Evolutionary conservation across 306 rosid genomes (phyloP).

Genomic region (Lathyrus aphaca): DNA sequence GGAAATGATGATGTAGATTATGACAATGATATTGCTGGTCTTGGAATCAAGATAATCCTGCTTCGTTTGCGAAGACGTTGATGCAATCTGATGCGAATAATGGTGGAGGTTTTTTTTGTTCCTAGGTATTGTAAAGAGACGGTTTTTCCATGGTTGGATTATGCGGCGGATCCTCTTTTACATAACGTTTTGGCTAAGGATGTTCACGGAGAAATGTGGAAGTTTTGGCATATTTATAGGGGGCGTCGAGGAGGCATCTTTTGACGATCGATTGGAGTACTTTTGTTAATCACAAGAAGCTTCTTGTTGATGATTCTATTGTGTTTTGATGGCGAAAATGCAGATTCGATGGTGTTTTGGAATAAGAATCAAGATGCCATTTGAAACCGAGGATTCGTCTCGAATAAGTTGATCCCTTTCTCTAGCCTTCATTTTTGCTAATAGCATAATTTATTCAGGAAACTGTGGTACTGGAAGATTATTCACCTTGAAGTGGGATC

Average conservation of each 20-base stretch:
- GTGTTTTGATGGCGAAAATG: conserved; percentile 73
- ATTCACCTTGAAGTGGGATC: too few relatives aligned
- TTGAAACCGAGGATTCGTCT: conserved; percentile 88
- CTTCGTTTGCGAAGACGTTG: conserved; percentile 83
- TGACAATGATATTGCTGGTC: conserved; percentile 58
- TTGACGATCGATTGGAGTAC: conserved; percentile 97
- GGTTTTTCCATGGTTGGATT: conserved; percentile 84
- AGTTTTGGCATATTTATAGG: conserved; percentile 84
- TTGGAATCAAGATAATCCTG: conserved; percentile 70
- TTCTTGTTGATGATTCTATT: conserved; percentile 85
- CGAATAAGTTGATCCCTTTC: conserved; percentile 72
- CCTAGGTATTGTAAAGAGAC: conserved; percentile 93
- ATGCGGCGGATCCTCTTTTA: conserved; percentile 74
- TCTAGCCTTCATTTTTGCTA: too few relatives aligned
- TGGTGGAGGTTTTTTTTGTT: conserved; percentile 94
- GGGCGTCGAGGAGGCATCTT: conserved; percentile 92
- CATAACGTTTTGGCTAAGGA: conserved; percentile 88
- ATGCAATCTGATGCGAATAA: conserved; percentile 97
- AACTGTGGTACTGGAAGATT: too few relatives aligned
- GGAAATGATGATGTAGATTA: conserved; percentile 4
- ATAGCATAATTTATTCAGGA: too few relatives aligned
- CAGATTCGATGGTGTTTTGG: conserved; percentile 87
- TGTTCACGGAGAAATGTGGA: conserved; percentile 93
- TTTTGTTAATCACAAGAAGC: conserved; percentile 92
- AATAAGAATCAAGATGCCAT: conserved; percentile 94